These are phyloP conservation scores for Podospora pseudopauciseta DNA, from an alignment of 495 filamentous ascomycete species.

Conservation along the genomic window DNA sequence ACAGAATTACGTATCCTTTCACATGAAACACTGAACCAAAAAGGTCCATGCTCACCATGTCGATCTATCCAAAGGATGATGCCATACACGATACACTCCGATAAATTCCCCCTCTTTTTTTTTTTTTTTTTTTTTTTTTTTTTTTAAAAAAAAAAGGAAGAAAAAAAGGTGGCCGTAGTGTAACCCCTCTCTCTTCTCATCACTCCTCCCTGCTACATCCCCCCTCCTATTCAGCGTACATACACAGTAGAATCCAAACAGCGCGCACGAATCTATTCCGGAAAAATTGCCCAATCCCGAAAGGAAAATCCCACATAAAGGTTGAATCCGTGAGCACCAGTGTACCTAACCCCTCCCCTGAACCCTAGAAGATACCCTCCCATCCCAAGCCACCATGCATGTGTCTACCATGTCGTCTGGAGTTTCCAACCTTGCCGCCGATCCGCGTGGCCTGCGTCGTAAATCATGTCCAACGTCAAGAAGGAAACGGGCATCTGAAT, in stretches of 20 bases:
- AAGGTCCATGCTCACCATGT: neutral
- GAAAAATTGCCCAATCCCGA: slow-evolving; percentile 10
- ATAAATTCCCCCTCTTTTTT: neutral
- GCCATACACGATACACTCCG: neutral
- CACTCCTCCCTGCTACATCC: neutral
- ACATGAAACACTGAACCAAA: slow-evolving; percentile 1
- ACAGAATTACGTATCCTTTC: slow-evolving; percentile 4
- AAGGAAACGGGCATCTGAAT: slow-evolving; percentile 21
- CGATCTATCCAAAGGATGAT: neutral
- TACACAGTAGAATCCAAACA: slow-evolving; percentile 7
- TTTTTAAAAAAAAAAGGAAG: no score
- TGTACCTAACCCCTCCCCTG: slow-evolving; percentile 16
- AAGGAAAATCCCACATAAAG: slow-evolving; percentile 15
- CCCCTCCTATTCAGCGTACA: slow-evolving; percentile 9
- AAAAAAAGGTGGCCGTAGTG: neutral
- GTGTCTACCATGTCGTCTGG: slow-evolving; percentile 19
- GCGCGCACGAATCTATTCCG: slow-evolving; percentile 20
- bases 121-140: no score
- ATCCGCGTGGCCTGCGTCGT: slow-evolving; percentile 24
- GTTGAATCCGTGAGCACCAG: slow-evolving; percentile 15
- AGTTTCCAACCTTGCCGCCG: slow-evolving; percentile 22
- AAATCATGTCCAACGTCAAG: slow-evolving; percentile 30
- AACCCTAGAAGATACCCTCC: slow-evolving; percentile 13
- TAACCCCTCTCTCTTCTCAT: neutral
- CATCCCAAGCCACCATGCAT: neutral